phyloP scores from a whole-genome alignment of 1,284 basidiomycete species.

The Schizopora paradoxa region DNA sequence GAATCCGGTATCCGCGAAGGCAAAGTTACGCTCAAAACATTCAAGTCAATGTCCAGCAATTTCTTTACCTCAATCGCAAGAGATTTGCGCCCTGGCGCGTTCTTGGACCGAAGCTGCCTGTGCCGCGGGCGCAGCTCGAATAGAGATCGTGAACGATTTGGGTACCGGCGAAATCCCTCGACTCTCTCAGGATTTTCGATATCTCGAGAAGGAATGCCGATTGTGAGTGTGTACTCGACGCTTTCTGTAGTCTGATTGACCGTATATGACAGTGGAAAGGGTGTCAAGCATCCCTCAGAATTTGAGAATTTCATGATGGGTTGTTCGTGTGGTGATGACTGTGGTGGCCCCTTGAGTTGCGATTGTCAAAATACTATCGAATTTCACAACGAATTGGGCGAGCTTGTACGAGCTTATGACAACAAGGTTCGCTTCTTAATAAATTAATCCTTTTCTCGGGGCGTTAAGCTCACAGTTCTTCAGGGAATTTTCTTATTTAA shows the following conservation, averaged over 20 bases:
- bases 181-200: constrained; percentile 38
- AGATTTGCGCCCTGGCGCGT: too few relatives aligned
- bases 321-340: constrained; percentile 8
- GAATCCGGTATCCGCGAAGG: background rate
- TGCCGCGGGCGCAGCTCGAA: constrained; percentile 34
- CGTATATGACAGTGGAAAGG: background rate
- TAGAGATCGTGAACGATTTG: constrained; percentile 44
- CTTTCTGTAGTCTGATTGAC: background rate
- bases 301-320: constrained; percentile 8
- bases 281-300: background rate
- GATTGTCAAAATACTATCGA: constrained; percentile 3
- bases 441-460: constrained; percentile 1
- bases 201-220: constrained; percentile 50
- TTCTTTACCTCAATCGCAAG: too few relatives aligned
- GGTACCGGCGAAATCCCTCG: constrained; percentile 43
- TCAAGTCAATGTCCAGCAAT: constrained; percentile 23
- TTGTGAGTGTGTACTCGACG: constrained; percentile 33
- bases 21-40: background rate
- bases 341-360: constrained; percentile 3
- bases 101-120: constrained; percentile 39
- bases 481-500: constrained; percentile 48
- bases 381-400: background rate
- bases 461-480: background rate
- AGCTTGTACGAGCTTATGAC: constrained; percentile 9
- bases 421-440: background rate